Conservation (phyloP, 805 yeast genomes). For the Ogataea angusta region DNA sequence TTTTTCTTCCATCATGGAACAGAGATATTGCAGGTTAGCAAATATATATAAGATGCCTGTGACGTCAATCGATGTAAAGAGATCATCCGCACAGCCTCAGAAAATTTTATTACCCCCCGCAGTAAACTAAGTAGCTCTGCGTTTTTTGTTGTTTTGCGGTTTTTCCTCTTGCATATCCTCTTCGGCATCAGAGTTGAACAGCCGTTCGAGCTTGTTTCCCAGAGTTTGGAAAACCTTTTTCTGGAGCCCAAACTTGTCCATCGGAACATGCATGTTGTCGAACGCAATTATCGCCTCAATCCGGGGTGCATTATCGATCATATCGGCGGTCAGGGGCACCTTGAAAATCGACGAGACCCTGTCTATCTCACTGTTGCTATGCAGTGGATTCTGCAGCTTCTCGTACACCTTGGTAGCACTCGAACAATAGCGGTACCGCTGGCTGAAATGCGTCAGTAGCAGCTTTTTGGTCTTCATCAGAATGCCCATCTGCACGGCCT, state of each 20-base stretch:
- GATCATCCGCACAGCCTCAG: slow-evolving; percentile 1
- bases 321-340: not conserved
- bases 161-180: slow-evolving; percentile 6
- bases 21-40: not conserved
- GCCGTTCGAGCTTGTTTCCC: slow-evolving; percentile 24
- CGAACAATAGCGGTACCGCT: slow-evolving; percentile 66
- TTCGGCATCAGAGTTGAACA: slow-evolving; percentile 25
- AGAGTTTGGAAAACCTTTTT: slow-evolving; percentile 29
- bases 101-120: not conserved
- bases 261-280: slow-evolving; percentile 58
- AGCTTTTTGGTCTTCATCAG: slow-evolving; percentile 70
- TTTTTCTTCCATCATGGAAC: not conserved
- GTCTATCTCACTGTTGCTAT: slow-evolving; percentile 21
- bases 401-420: slow-evolving; percentile 26
- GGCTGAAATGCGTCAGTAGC: slow-evolving; percentile 88
- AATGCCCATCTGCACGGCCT: slow-evolving; percentile 70
- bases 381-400: slow-evolving; percentile 19
- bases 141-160: slow-evolving; percentile 2
- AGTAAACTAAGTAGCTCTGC: slow-evolving; percentile 5
- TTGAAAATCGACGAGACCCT: slow-evolving; percentile 26
- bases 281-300: slow-evolving; percentile 49
- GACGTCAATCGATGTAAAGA: slow-evolving; percentile 7
- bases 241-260: slow-evolving; percentile 40
- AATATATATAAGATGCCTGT: slow-evolving; percentile 1
- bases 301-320: slow-evolving; percentile 26